These are phyloP conservation scores for Fusarium burgessii DNA, from an alignment of 2,329 filamentous ascomycete genomes.

Conservation along the genomic window DNA sequence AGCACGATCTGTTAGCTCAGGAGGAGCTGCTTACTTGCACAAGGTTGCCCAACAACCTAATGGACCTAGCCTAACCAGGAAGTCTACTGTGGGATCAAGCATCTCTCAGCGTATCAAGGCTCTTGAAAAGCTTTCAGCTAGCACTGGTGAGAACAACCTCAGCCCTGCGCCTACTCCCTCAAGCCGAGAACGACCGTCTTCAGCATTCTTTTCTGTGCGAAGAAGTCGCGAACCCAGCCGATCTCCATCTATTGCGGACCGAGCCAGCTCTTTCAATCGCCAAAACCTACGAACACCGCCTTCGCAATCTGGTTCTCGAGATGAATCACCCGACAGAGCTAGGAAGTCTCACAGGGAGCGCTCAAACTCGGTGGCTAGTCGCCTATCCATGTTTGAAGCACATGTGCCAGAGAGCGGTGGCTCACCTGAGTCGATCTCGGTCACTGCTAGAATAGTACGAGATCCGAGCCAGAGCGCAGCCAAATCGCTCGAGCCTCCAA, in stretches of 20 bases:
- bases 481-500: slow-evolving; percentile 55
- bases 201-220: slow-evolving; percentile 71
- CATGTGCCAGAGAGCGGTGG: slow-evolving; percentile 34
- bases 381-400: slow-evolving; percentile 67
- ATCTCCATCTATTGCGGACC: slow-evolving; percentile 60
- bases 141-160: slow-evolving; percentile 43
- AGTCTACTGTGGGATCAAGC: slow-evolving; percentile 85
- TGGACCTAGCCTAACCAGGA: slow-evolving; percentile 65
- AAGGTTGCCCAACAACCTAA: slow-evolving; percentile 65
- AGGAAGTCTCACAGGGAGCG: slow-evolving; percentile 57
- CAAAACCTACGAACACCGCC: slow-evolving; percentile 49
- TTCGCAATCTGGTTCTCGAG: slow-evolving; percentile 54
- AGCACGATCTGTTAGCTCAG: slow-evolving; percentile 67
- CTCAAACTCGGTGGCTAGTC: slow-evolving; percentile 66
- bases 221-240: slow-evolving; percentile 59
- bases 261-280: slow-evolving; percentile 55
- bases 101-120: slow-evolving; percentile 97
- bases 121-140: slow-evolving; percentile 79
- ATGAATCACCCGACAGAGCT: slow-evolving; percentile 60
- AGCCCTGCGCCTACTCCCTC: slow-evolving; percentile 12
- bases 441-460: slow-evolving; percentile 85
- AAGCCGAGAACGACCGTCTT: slow-evolving; percentile 58
- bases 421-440: slow-evolving; percentile 77
- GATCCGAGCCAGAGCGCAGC: slow-evolving; percentile 63
- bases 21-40: slow-evolving; percentile 68